Evolutionary conservation across 1,284 basidiomycete genomes (phyloP), one percentile per base, ranked within the genome.

Genomic region (Porodaedalea pini): DNA sequence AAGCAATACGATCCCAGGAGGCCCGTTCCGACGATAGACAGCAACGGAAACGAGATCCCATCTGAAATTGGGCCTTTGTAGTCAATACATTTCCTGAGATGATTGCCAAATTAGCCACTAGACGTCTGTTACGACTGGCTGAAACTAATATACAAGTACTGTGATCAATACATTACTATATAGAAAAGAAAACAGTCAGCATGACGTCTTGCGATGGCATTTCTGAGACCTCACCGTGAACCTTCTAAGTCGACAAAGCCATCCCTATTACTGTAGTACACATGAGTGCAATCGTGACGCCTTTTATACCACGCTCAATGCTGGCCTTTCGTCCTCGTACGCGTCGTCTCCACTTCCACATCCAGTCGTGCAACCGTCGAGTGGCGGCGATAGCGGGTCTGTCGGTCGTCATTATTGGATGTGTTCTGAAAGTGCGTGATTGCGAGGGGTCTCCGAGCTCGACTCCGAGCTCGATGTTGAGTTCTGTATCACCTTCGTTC

Each of bases 231-330:
- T n/a, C n/a, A n/a, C n/a, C n/a, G n/a, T n/a, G n/a, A n/a, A n/a
- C n/a, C n/a, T n/a, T 19, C 21, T 44, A 44, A 25, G 5, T 23
- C 6, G 34, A 27, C 50, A 34, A 52, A 1, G 17, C 29, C 51
- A 54, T 54, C 41, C 51, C 51, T 15, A 34, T n/a, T 8, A 54
- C 27, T 19, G 37, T 25, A 19, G 21, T 13, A 44, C 51, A 43
- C 55, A 56, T 56, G 7, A 56, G 19, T 36, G 13, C 55, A 11
- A 56, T 50, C 11, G 55, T 56, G 10, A 32, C 40, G 17, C 44
- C 31, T 31, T 29, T 50, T 7, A 56, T 8, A 11, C 2, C 36
- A 27, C 47, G 55, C 17, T 56, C 55, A 5, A 56, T 32, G 6
- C 23, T 32, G 4, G 27, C 19, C 39, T 51, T 49, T n/a, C 48